phyloP scores from a whole-genome alignment of 371 early-diverging fungal genomes.

The Massospora cicadina region DNA sequence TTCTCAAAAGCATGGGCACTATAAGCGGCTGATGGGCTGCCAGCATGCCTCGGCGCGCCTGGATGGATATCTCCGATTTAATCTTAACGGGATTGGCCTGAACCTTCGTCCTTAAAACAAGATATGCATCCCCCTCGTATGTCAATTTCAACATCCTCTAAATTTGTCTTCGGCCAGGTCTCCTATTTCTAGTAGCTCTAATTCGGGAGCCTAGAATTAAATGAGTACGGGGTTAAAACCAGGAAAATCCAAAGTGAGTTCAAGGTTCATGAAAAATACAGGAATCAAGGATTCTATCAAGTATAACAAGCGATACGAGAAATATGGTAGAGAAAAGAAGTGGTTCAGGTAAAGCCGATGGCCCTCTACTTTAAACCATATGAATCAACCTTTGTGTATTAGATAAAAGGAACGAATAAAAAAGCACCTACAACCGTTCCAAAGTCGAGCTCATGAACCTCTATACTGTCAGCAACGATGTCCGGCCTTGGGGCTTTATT shows the following conservation, averaged over 20 bases:
- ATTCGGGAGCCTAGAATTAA: constrained; percentile 63
- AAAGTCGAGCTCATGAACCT: constrained; percentile 80
- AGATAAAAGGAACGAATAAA: too few relatives aligned
- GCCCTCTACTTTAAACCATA: constrained; percentile 1
- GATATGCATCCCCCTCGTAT: constrained; percentile 83
- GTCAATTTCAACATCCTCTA: constrained; percentile 87
- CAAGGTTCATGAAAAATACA: too few relatives aligned
- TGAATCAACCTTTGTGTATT: not conserved
- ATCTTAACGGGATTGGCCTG: constrained; percentile 75
- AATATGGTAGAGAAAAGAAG: not conserved
- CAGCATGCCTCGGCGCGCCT: constrained; percentile 46
- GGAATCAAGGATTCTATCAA: too few relatives aligned
- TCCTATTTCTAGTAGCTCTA: constrained; percentile 94
- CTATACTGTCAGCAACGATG: constrained; percentile 77
- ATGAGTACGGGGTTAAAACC: not conserved
- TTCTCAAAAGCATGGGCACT: constrained; percentile 86
- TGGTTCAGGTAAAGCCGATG: not conserved
- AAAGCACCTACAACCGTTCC: constrained; percentile 57
- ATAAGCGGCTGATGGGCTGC: constrained; percentile 85
- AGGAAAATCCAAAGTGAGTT: too few relatives aligned
- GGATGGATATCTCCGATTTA: constrained; percentile 31
- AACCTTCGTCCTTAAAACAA: constrained; percentile 84
- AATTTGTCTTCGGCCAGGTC: constrained; percentile 83
- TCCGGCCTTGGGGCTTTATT: constrained; percentile 82
- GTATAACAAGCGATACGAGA: not conserved